These are phyloP conservation scores for Diaporthe citri DNA, from an alignment of 2,329 filamentous ascomycete species.

Conservation along the genomic window DNA sequence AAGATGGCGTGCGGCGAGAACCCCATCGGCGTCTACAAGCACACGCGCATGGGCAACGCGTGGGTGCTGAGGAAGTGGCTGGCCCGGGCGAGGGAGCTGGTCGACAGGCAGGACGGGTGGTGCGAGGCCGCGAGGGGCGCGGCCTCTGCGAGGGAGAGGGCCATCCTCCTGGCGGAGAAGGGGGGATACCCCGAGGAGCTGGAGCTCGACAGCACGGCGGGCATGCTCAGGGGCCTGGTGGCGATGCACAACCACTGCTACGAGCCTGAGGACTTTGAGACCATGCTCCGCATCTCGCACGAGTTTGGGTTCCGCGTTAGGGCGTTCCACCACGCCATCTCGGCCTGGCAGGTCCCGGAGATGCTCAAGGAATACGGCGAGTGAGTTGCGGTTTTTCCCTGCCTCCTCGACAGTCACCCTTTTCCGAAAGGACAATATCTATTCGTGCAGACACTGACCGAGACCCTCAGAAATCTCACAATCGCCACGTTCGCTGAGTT, in stretches of 20 bases:
- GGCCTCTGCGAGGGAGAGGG: conserved; percentile 42
- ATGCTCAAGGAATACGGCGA: conserved; percentile 54
- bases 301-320: conserved; percentile 57
- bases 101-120: conserved; percentile 52
- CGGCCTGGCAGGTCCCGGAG: conserved; percentile 56
- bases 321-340: conserved; percentile 57
- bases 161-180: conserved; percentile 36
- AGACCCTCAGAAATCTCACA: conserved; percentile 51
- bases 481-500: conserved; percentile 58
- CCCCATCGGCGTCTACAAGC: conserved; percentile 52
- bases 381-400: conserved; percentile 44
- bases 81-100: conserved; percentile 51
- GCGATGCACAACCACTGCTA: conserved; percentile 60
- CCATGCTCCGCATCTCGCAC: conserved; percentile 56
- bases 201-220: conserved; percentile 56
- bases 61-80: conserved; percentile 56
- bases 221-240: conserved; percentile 55
- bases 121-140: conserved; percentile 41
- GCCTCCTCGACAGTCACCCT: background rate
- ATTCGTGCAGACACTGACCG: background rate
- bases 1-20: conserved; percentile 63
- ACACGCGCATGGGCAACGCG: conserved; percentile 56
- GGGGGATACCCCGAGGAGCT: conserved; percentile 50
- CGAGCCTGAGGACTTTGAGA: conserved; percentile 57
- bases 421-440: background rate